These are phyloP conservation scores for Daldinia grandis DNA, from an alignment of 495 filamentous ascomycete species.

Conservation along the genomic window DNA sequence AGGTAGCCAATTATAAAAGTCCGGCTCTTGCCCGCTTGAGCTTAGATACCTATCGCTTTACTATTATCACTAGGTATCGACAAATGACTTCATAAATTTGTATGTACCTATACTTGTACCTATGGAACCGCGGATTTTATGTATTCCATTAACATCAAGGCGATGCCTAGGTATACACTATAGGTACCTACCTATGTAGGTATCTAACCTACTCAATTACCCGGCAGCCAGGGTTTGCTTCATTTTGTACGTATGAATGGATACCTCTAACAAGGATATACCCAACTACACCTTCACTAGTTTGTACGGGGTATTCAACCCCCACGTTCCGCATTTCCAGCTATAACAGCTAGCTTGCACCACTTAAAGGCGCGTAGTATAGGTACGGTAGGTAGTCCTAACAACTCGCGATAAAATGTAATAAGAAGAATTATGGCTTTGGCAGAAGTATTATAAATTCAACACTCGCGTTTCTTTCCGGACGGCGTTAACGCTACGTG, in stretches of 20 bases:
- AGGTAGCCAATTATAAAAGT: background rate
- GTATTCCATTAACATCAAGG: too few species aligned
- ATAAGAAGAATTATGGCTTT: slow-evolving; percentile 1
- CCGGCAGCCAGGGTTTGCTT: too few species aligned
- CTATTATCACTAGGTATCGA: background rate
- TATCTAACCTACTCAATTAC: too few species aligned
- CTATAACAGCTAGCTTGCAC: background rate
- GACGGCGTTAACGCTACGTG: slow-evolving; percentile 13
- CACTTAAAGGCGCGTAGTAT: too few species aligned
- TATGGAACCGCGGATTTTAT: background rate
- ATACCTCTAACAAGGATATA: background rate
- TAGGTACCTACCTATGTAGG: too few species aligned
- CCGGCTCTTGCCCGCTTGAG: background rate
- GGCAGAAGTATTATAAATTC: slow-evolving; percentile 26
- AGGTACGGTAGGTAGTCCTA: background rate
- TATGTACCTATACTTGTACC: too few species aligned
- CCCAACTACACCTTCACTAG: background rate
- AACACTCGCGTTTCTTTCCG: slow-evolving; percentile 8
- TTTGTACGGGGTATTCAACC: background rate
- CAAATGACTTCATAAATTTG: background rate
- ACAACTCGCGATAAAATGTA: slow-evolving; percentile 1
- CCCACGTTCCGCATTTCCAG: background rate
- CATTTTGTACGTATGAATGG: too few species aligned
- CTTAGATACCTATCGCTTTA: background rate
- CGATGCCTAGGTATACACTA: too few species aligned